Percentiles rank a stretch among this genome's conserved stretches.
Evolutionary conservation across 2,329 filamentous ascomycete genomes (phyloP).

Genomic region (Botryotinia globosa): DNA sequence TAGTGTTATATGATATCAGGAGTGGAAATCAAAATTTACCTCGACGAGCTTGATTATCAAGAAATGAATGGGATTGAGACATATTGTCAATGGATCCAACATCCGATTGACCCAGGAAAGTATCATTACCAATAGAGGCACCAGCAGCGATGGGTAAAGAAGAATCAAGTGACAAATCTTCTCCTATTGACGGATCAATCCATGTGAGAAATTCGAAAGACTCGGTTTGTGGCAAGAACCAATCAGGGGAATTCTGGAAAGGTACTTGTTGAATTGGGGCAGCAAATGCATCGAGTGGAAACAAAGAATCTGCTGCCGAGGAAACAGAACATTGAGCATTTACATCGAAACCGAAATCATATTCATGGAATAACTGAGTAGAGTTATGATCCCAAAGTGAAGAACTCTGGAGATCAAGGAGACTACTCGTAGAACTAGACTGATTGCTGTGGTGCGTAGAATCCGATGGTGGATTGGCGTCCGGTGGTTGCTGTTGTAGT

Average conservation of each 20-base stretch:
- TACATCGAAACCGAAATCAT: constrained; percentile 14
- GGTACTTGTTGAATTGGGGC: neutral
- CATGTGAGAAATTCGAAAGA: constrained; percentile 14
- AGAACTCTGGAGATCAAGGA: constrained; percentile 9
- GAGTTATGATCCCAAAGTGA: constrained; percentile 9
- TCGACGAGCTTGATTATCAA: neutral
- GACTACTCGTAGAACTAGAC: constrained; percentile 3
- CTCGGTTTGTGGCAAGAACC: constrained; percentile 18
- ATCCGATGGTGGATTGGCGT: constrained; percentile 14
- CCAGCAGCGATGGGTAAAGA: constrained; percentile 14
- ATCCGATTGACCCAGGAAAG: constrained; percentile 15
- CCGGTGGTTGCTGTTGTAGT: constrained; percentile 13
- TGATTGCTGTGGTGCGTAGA: constrained; percentile 24
- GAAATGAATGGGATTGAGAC: constrained; percentile 17
- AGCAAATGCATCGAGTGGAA: constrained; percentile 5
- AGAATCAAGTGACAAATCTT: constrained; percentile 1
- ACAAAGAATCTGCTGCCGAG: neutral
- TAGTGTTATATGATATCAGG: neutral
- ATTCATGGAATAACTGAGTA: constrained; percentile 10
- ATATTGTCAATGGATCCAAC: constrained; percentile 15
- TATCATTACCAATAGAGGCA: constrained; percentile 15
- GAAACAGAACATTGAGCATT: neutral
- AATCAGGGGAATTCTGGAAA: constrained; percentile 15
- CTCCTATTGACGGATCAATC: constrained; percentile 2
- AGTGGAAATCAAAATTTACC: neutral